Evolutionary conservation across 2,329 filamentous ascomycete genomes (phyloP).

Genomic region (Chaetomium sp.): DNA sequence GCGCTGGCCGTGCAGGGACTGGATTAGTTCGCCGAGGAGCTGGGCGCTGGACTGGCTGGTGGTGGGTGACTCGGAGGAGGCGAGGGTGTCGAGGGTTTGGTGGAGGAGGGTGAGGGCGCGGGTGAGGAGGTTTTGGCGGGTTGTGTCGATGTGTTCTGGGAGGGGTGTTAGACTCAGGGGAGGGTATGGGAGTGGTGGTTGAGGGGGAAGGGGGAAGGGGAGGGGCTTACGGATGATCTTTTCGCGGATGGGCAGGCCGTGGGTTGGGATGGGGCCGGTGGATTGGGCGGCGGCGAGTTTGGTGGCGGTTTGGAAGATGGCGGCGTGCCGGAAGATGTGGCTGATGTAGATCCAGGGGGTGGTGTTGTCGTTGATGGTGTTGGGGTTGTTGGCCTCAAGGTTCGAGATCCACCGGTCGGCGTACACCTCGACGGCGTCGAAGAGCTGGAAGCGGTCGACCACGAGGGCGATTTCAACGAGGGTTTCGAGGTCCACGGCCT

Average conservation of each 20-base stretch:
- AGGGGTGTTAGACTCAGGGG: background rate
- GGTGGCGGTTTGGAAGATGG: constrained; percentile 37
- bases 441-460: constrained; percentile 47
- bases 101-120: constrained; percentile 34
- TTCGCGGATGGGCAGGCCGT: constrained; percentile 38
- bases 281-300: constrained; percentile 35
- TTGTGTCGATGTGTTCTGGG: constrained; percentile 36
- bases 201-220: background rate
- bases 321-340: constrained; percentile 38
- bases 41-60: constrained; percentile 35
- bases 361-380: constrained; percentile 32
- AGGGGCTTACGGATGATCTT: constrained; percentile 36
- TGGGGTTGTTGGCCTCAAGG: constrained; percentile 28
- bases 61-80: constrained; percentile 13
- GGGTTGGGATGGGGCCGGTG: constrained; percentile 33
- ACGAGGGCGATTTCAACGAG: constrained; percentile 49
- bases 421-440: constrained; percentile 47
- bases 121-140: constrained; percentile 36
- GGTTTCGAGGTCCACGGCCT: constrained; percentile 43
- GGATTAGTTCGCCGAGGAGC: constrained; percentile 38
- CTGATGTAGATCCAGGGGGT: constrained; percentile 40
- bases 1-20: constrained; percentile 35
- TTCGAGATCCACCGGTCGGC: constrained; percentile 45
- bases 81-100: constrained; percentile 33
- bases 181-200: background rate